Percentiles rank a stretch among this genome's conserved stretches.
phyloP scores from a whole-genome alignment of 2,329 filamentous ascomycete species.

The Fusarium fujikuroi region DNA sequence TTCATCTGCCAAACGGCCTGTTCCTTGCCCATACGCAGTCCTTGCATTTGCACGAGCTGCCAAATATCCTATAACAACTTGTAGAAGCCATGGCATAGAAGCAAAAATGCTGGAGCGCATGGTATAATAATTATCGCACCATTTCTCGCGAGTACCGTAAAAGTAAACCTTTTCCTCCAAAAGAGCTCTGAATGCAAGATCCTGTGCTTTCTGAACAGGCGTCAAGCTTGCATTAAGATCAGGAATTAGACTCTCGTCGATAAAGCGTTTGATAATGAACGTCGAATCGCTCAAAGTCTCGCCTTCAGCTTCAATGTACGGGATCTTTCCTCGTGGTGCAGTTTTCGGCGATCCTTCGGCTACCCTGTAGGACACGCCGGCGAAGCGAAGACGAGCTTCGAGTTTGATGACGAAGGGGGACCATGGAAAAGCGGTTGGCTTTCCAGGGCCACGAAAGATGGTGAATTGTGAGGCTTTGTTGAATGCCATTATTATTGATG shows the following conservation, averaged over 20 bases:
- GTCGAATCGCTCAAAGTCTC: constrained; percentile 61
- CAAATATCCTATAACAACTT: constrained; percentile 61
- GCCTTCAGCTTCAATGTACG: constrained; percentile 59
- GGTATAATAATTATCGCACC: constrained; percentile 67
- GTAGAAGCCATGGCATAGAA: constrained; percentile 62
- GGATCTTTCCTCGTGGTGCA: constrained; percentile 69
- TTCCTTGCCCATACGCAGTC: constrained; percentile 67
- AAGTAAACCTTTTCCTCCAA: constrained; percentile 71
- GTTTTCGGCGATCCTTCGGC: constrained; percentile 56
- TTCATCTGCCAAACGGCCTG: constrained; percentile 59
- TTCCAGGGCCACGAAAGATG: constrained; percentile 62
- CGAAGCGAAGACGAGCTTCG: constrained; percentile 69
- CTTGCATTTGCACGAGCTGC: constrained; percentile 55
- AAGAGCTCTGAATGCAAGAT: constrained; percentile 64
- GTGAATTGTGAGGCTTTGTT: constrained; percentile 23
- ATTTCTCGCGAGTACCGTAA: constrained; percentile 64
- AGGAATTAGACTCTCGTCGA: constrained; percentile 51
- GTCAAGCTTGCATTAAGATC: constrained; percentile 61
- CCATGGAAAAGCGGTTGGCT: constrained; percentile 58
- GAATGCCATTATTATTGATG: background rate
- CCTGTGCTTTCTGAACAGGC: constrained; percentile 54
- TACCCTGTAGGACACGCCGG: constrained; percentile 57
- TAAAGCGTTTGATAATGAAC: constrained; percentile 62
- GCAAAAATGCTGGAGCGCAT: constrained; percentile 65
- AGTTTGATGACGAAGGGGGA: constrained; percentile 72